Evolutionary conservation across 2,329 filamentous ascomycete genomes (phyloP).

Genomic region (Pseudogymnoascus sp.): DNA sequence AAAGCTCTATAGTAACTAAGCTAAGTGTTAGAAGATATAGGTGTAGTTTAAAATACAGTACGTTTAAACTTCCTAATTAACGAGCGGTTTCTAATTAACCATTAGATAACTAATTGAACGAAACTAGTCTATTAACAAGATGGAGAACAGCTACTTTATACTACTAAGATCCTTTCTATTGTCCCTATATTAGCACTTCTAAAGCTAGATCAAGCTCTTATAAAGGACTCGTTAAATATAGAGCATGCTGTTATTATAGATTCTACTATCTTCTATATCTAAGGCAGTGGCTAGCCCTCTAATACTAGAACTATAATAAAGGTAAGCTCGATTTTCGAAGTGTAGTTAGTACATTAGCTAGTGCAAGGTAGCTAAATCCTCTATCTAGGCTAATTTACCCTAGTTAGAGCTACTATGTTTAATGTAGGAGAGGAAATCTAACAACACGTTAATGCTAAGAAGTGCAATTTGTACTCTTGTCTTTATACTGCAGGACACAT

Average conservation of each 20-base stretch:
- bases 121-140: constrained; percentile 6
- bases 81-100: not conserved
- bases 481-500: constrained; percentile 70
- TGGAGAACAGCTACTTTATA: not conserved
- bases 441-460: constrained; percentile 54
- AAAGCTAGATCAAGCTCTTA: constrained; percentile 35
- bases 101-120: not conserved
- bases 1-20: too few relatives aligned
- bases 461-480: constrained; percentile 56
- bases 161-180: constrained; percentile 16
- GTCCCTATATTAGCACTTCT: constrained; percentile 16
- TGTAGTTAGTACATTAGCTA: constrained; percentile 51
- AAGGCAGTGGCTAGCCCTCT: constrained; percentile 67
- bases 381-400: constrained; percentile 56
- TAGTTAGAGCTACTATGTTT: constrained; percentile 29
- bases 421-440: constrained; percentile 37
- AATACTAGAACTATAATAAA: constrained; percentile 53
- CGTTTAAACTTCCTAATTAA: too few relatives aligned
- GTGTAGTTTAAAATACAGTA: too few relatives aligned
- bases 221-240: constrained; percentile 47
- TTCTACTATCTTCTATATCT: constrained; percentile 67
- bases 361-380: constrained; percentile 48
- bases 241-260: constrained; percentile 54
- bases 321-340: constrained; percentile 36
- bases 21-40: too few relatives aligned